Evolutionary conservation across 768 basidiomycete genomes (phyloP).

Genomic region (Dacryopinax spathularia): DNA sequence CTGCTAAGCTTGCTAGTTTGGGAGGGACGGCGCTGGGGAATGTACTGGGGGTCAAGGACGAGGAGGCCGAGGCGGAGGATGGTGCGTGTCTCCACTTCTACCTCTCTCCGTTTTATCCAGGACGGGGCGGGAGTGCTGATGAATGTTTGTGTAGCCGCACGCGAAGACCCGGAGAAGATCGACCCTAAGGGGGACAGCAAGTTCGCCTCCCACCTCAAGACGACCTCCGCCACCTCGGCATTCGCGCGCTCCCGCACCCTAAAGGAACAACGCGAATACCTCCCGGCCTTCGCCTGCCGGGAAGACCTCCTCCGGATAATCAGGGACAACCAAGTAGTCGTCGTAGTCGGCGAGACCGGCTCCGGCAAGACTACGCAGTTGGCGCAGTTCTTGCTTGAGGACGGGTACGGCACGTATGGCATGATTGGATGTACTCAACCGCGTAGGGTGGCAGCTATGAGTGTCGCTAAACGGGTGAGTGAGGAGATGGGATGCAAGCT

Average conservation of each 20-base stretch:
- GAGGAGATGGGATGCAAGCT: slow-evolving; percentile 99
- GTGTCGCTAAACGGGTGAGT: slow-evolving; percentile 98
- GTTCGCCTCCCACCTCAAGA: slow-evolving; percentile 87
- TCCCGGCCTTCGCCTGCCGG: slow-evolving; percentile 93
- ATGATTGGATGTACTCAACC: slow-evolving; percentile 96
- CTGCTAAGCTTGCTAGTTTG: slow-evolving; percentile 82
- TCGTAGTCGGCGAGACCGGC: slow-evolving; percentile 99
- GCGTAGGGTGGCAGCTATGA: slow-evolving; percentile 97
- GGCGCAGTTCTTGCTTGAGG: slow-evolving; percentile 89
- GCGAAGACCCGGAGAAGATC: slow-evolving; percentile 41
- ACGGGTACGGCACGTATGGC: slow-evolving; percentile 82
- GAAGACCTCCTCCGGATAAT: slow-evolving; percentile 80
- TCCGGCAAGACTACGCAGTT: slow-evolving; percentile 98
- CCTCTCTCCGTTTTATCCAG: slow-evolving; percentile 40
- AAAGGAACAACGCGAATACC: slow-evolving; percentile 89
- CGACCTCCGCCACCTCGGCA: slow-evolving; percentile 56
- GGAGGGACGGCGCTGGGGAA: slow-evolving; percentile 93
- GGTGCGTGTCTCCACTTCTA: slow-evolving; percentile 9
- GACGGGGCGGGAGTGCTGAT: too few species aligned
- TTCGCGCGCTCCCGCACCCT: slow-evolving; percentile 73
- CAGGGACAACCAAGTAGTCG: slow-evolving; percentile 89
- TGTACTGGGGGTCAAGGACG: slow-evolving; percentile 92
- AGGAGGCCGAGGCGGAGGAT: slow-evolving; percentile 78
- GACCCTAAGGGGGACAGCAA: slow-evolving; percentile 87
- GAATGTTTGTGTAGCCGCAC: slow-evolving; percentile 40